Conservation (phyloP, 345 rosid genomes). For the Xanthoceras sorbifolium region DNA sequence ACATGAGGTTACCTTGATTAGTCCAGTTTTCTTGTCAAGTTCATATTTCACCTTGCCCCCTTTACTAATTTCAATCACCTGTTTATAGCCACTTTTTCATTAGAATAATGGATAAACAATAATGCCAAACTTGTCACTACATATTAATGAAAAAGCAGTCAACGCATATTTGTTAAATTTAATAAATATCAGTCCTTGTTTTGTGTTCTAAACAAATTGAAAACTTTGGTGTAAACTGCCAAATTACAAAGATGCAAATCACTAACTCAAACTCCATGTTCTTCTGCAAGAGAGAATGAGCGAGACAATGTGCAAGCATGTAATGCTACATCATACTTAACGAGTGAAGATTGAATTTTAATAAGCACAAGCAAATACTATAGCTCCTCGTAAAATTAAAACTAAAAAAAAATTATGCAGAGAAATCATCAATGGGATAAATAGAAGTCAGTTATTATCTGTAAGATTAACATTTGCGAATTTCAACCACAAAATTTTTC, state of each 20-base stretch:
- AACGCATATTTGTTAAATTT: not conserved
- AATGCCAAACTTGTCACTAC: not conserved
- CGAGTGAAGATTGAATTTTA: not conserved
- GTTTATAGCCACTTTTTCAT: slow-evolving; percentile 17
- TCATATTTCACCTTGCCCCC: slow-evolving; percentile 99
- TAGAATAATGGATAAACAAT: not conserved
- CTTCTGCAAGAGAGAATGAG: not conserved
- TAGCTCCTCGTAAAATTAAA: not conserved
- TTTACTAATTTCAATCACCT: slow-evolving; percentile 94
- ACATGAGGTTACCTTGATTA: slow-evolving; percentile 70
- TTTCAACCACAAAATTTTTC: not conserved
- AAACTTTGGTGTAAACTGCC: not conserved
- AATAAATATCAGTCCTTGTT: not conserved
- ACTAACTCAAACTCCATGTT: slow-evolving; percentile 5
- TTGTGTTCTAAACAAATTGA: not conserved
- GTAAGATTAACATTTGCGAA: not conserved
- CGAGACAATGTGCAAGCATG: not conserved
- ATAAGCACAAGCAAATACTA: not conserved
- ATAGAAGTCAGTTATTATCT: not conserved
- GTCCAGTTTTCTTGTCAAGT: slow-evolving; percentile 92
- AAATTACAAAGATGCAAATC: not conserved
- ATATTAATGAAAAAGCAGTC: not conserved
- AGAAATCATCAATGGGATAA: not conserved
- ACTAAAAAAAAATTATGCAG: not conserved
- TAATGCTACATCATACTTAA: not conserved